Evolutionary conservation across 116 monocot species (phyloP), one percentile per base, ranked within the genome.

Genomic region (Iris pallida): DNA sequence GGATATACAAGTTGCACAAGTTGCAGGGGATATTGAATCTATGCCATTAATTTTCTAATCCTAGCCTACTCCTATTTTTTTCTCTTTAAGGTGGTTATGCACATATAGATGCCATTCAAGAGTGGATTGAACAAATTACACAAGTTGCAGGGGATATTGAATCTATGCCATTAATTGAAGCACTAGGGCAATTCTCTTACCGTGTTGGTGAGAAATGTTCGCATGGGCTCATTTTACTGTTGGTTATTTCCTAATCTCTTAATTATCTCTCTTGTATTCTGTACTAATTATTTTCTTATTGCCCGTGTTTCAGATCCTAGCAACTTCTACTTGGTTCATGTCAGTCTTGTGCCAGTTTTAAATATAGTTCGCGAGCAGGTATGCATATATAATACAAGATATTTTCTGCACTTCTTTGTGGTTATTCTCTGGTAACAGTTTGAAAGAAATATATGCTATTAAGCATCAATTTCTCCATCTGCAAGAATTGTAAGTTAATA

Each of bases 101-200:
- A 90, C 76, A 82, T 90, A 90, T 83, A 20, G 90, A 90, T 79
- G 90, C 90, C 53, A 86, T 90, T 79, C 90, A 90, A 30, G 86
- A 90, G n/a, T n/a, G 86, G 90, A 86, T 90, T 76, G 90, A 90
- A 65, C 76, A 81, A 20, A 84, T 82, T 14, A 81, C 84, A 14
- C 56, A 64, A 15, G 62, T 86, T 84, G 83, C 85, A 98, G 98
- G 98, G 69, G 93, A 98, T 78, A 98, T 98, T 69, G 98, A 98
- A 77, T 93, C 93, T 10, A 98, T 98, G 98, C 93, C 93, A 9
- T 98, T 98, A 72, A 88, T 86, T 63, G 98, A 98, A 82, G 93
- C 98, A 57, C 55, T 98, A 68, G 86, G 93, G 14, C 93, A 98
- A 68, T 92, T 98, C 68, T 98, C 90, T 8, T 86, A 86, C 57